These are phyloP conservation scores for Phytophthora colocasiae DNA, from an alignment of 352 stramenopile genomes.

Conservation along the genomic window DNA sequence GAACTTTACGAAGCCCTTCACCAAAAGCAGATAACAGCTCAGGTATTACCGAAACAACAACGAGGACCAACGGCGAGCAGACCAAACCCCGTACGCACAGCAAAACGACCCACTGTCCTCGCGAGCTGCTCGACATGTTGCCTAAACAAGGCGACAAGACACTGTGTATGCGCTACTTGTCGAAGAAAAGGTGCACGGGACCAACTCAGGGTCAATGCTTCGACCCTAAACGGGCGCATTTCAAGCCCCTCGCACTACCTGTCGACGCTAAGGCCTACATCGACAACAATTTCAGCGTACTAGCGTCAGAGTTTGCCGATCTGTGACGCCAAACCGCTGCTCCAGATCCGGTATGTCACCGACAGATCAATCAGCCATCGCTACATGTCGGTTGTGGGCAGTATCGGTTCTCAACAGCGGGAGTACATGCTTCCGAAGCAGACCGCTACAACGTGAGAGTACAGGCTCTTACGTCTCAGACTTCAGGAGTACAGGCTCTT, in stretches of 20 bases:
- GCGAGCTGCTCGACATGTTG: not conserved
- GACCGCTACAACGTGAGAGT: not conserved
- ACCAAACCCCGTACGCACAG: not conserved
- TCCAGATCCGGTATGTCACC: too few relatives aligned
- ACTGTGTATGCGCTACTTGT: constrained; percentile 25
- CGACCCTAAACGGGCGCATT: not conserved
- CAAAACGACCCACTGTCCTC: not conserved
- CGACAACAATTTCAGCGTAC: constrained; percentile 1
- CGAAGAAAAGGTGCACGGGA: constrained; percentile 6
- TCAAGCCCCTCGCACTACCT: not conserved
- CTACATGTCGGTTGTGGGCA: too few relatives aligned
- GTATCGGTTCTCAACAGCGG: too few relatives aligned
- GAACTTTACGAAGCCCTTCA: constrained; percentile 9
- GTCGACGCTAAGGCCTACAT: constrained; percentile 8
- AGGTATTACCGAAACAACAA: not conserved
- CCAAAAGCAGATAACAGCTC: not conserved
- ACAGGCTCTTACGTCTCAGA: not conserved
- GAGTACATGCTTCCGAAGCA: not conserved
- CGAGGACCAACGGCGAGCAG: not conserved
- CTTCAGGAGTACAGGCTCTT: too few relatives aligned
- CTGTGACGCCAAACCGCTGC: constrained; percentile 1
- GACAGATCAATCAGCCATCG: too few relatives aligned
- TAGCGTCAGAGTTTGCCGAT: constrained; percentile 6
- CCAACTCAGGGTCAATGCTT: constrained; percentile 10
- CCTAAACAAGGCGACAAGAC: constrained; percentile 13